Evolutionary conservation across 371 early-diverging fungal species (phyloP).

Genomic region (Mortierella sp.): DNA sequence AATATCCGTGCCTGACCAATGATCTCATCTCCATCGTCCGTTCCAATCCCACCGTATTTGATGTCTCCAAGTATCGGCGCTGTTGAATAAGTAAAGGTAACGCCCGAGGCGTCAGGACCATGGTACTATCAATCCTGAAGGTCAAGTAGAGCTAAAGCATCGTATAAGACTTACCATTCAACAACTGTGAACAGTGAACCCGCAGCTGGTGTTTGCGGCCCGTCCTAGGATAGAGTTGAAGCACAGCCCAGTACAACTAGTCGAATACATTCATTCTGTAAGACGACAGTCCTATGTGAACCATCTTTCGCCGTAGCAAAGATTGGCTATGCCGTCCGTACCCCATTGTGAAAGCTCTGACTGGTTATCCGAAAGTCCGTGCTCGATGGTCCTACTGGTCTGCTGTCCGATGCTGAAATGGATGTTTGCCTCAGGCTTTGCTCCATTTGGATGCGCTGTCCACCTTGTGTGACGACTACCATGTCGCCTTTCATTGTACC

Average conservation of each 20-base stretch:
- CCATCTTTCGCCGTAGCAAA: too few species aligned
- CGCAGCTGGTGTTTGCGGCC: slow-evolving; percentile 48
- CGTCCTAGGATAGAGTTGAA: slow-evolving; percentile 28
- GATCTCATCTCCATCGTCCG: not conserved
- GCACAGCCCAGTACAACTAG: slow-evolving; percentile 13
- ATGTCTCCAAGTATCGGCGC: slow-evolving; percentile 40
- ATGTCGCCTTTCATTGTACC: slow-evolving; percentile 12
- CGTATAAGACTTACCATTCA: slow-evolving; percentile 20
- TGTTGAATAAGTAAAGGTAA: not conserved
- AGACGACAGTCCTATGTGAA: too few species aligned
- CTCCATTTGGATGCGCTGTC: slow-evolving; percentile 10
- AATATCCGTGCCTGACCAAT: slow-evolving; percentile 3
- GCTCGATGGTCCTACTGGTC: slow-evolving; percentile 13
- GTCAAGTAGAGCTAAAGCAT: not conserved
- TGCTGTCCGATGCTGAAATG: too few species aligned
- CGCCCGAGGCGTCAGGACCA: too few species aligned
- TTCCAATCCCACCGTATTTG: slow-evolving; percentile 10
- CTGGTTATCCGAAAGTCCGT: slow-evolving; percentile 18
- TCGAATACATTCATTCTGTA: not conserved
- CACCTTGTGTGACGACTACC: slow-evolving; percentile 3
- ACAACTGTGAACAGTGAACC: slow-evolving; percentile 37
- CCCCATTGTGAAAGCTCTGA: slow-evolving; percentile 11
- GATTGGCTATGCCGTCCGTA: not conserved
- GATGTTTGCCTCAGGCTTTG: too few species aligned
- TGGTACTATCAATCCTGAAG: not conserved